Percentiles rank a stretch among this genome's conserved stretches.
Conservation (phyloP, 2,329 filamentous ascomycete genomes). For the Ceratocystis albifundus region DNA sequence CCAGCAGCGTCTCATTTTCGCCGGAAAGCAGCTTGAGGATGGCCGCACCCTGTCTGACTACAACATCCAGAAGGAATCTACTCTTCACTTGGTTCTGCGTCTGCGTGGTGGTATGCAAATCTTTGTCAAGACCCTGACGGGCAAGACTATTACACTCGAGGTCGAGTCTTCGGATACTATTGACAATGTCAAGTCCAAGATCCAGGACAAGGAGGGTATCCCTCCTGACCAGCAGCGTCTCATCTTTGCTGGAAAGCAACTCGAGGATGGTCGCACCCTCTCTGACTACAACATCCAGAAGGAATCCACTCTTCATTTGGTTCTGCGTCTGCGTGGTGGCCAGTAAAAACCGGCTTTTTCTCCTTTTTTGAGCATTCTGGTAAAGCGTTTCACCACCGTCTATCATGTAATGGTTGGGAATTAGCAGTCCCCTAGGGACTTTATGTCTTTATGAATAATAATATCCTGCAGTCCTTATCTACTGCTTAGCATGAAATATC, state of each 20-base stretch:
- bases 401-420: conserved; percentile 1
- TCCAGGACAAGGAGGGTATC: conserved; percentile 86
- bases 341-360: conserved; percentile 15
- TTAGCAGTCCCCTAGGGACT: conserved; percentile 12
- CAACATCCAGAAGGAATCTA: conserved; percentile 91
- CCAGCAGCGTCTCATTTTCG: conserved; percentile 92
- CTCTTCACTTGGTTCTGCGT: conserved; percentile 73
- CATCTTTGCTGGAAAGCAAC: conserved; percentile 87
- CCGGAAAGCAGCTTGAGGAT: conserved; percentile 92
- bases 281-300: conserved; percentile 97
- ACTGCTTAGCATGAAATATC: neutral
- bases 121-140: conserved; percentile 76
- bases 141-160: conserved; percentile 89
- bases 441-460: conserved; percentile 22
- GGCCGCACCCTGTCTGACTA: conserved; percentile 75
- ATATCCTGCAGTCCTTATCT: neutral
- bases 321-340: conserved; percentile 69
- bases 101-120: conserved; percentile 86
- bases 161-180: conserved; percentile 85
- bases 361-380: neutral
- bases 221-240: conserved; percentile 89
- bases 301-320: conserved; percentile 69
- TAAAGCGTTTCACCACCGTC: neutral
- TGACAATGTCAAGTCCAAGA: conserved; percentile 90
- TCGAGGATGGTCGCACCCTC: conserved; percentile 83